These are phyloP conservation scores for Microbotryum violaceum DNA, from an alignment of 1,284 basidiomycete species.

Conservation along the genomic window DNA sequence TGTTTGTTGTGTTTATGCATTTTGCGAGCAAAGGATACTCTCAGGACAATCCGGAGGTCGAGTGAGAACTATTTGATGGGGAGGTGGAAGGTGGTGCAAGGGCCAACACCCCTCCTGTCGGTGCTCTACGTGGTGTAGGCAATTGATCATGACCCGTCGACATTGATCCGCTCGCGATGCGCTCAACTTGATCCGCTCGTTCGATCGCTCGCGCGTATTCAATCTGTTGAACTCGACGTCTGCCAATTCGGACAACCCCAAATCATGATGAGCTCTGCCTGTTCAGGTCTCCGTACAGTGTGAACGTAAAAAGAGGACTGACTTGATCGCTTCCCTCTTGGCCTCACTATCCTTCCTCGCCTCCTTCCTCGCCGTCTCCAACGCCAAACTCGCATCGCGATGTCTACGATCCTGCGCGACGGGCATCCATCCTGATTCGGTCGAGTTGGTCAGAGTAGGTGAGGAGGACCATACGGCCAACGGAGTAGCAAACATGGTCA, in stretches of 20 bases:
- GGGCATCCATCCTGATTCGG: slow-evolving; percentile 13
- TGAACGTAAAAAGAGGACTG: neutral
- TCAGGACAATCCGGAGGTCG: too few relatives aligned
- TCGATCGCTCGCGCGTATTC: slow-evolving; percentile 17
- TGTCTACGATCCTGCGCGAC: slow-evolving; percentile 20
- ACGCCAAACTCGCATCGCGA: slow-evolving; percentile 15
- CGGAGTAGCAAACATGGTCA: slow-evolving; percentile 21
- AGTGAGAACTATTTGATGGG: too few relatives aligned
- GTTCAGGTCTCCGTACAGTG: too few relatives aligned
- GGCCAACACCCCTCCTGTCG: too few relatives aligned
- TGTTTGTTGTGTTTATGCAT: too few relatives aligned
- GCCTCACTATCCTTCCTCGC: slow-evolving; percentile 14
- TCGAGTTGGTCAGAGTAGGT: slow-evolving; percentile 1
- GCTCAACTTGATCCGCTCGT: slow-evolving; percentile 14
- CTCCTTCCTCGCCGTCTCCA: slow-evolving; percentile 17
- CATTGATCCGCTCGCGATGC: neutral
- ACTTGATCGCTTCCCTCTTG: slow-evolving; percentile 25
- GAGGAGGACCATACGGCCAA: slow-evolving; percentile 16
- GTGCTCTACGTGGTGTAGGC: too few relatives aligned
- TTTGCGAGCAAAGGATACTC: too few relatives aligned
- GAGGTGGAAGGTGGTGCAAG: too few relatives aligned
- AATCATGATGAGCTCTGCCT: neutral
- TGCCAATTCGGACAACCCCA: neutral
- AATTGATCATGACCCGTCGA: too few relatives aligned
- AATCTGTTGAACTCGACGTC: slow-evolving; percentile 19